These are phyloP conservation scores for Gorgonomyces haynaldii DNA, from an alignment of 192 early-diverging fungal species.

Conservation along the genomic window DNA sequence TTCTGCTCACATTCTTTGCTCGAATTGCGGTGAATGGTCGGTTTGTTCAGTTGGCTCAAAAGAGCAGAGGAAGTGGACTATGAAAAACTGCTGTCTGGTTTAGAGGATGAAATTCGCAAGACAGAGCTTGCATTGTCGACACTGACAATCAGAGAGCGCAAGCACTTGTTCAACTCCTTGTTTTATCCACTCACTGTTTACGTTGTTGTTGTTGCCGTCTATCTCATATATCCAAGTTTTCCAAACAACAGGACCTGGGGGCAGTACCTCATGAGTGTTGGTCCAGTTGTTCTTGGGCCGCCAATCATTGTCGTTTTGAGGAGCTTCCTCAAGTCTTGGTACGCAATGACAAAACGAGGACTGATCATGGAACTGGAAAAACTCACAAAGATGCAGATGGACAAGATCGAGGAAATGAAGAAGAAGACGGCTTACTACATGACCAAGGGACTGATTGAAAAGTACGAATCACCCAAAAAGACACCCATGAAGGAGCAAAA, in stretches of 20 bases:
- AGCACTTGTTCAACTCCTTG: constrained; percentile 42
- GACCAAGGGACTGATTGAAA: constrained; percentile 79
- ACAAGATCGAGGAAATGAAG: constrained; percentile 86
- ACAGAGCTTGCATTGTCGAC: constrained; percentile 26
- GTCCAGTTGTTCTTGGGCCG: constrained; percentile 15
- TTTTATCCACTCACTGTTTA: constrained; percentile 47
- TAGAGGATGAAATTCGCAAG: constrained; percentile 45
- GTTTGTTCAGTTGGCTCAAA: too few relatives aligned
- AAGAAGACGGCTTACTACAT: constrained; percentile 85
- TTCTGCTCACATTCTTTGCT: too few relatives aligned
- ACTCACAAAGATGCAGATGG: constrained; percentile 33
- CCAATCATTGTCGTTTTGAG: not conserved
- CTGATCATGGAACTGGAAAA: constrained; percentile 13
- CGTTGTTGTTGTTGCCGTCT: constrained; percentile 35
- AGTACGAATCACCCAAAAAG: constrained; percentile 59
- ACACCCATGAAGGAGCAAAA: constrained; percentile 5
- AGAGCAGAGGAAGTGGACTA: constrained; percentile 32
- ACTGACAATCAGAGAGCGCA: constrained; percentile 33
- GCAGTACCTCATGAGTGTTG: constrained; percentile 32
- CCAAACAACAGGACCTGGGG: too few relatives aligned
- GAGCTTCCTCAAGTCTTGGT: not conserved
- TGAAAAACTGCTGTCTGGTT: constrained; percentile 44
- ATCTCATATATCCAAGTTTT: constrained; percentile 36
- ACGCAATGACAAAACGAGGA: not conserved
- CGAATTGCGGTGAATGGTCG: too few relatives aligned